Base-by-base conservation (phyloP, 768 basidiomycete species). In the Suillus variegatus region DNA sequence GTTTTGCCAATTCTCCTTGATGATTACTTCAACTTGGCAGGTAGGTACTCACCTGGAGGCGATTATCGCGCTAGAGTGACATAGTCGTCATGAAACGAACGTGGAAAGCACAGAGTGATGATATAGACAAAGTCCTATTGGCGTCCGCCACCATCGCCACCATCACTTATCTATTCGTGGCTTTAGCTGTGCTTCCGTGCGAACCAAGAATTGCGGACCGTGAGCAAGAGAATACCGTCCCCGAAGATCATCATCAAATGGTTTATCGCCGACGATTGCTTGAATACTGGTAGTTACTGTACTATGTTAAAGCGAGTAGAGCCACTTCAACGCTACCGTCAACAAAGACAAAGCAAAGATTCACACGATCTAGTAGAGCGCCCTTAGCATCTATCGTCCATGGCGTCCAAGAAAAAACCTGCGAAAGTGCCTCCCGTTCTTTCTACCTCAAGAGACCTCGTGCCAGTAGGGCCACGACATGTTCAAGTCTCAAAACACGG, bases 391-490 rank as follows among this genome's bases (percentile, higher is more conserved):
- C 58, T 7, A 43, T 60, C 58, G 5, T 43, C 58, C 58, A 60
- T 60, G 58, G 25, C 58, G 58, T 60, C 81, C 41, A 82, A 77
- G 69, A 46, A 64, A 58, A 78, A 75, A 67, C 76, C 71, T 60
- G 63, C 68, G 18, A 69, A 22, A 60, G 64, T 66, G 22, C 64
- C 36, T 32, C 62, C 44, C 61, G 61, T 61, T 10, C 66, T 55
- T 62, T 57, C 68, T n/a, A 14, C 68, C 32, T 78, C 79, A 18
- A 74, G 70, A 64, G 86, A 82, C 36, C 81, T 92, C 54, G 80
- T 91, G 32, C 73, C 82, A 1, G 77, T 83, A 14, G 89, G 88
- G n/a, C 82, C 85, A 14, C 80, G 81, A 66, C 80, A 88, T 58
- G 77, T 91, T 14, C 76, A 79, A 68, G 70, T 65, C 7, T 60